These are phyloP conservation scores for Spergularia bocconei DNA, from an alignment of 148 eudicot species.

Conservation along the genomic window DNA sequence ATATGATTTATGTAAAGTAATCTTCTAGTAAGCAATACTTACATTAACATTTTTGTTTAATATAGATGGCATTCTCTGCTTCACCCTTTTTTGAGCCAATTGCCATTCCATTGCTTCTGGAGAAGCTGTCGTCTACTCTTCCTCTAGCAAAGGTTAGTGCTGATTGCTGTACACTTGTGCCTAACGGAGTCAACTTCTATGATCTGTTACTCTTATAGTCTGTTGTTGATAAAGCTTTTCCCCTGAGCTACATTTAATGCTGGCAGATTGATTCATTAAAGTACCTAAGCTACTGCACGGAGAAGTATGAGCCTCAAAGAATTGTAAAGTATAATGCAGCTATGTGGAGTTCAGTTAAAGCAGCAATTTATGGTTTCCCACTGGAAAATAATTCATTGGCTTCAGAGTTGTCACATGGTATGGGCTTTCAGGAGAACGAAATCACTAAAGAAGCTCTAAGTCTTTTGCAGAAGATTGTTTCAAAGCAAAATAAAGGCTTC, in stretches of 20 bases:
- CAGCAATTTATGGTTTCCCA: conserved; percentile 37
- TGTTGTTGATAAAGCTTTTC: background rate
- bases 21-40: background rate
- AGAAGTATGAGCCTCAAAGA: conserved; percentile 69
- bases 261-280: conserved; percentile 80
- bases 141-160: conserved; percentile 74
- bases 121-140: conserved; percentile 79
- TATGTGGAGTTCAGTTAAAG: conserved; percentile 70
- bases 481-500: conserved; percentile 40
- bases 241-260: conserved; percentile 10
- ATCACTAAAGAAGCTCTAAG: conserved; percentile 59
- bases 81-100: conserved; percentile 84
- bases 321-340: conserved; percentile 54
- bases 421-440: conserved; percentile 56
- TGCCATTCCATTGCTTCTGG: conserved; percentile 80
- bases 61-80: conserved; percentile 78
- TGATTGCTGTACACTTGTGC: conserved; percentile 10
- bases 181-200: conserved; percentile 4
- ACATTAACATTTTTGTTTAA: background rate
- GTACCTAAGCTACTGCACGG: conserved; percentile 70
- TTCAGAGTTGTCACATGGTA: conserved; percentile 28
- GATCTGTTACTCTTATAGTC: conserved; percentile 8
- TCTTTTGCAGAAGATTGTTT: conserved; percentile 63
- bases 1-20: background rate
- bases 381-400: conserved; percentile 32